Base-by-base conservation (phyloP, 441 rosid genomes). In the Cnidoscolus chayamansa region DNA sequence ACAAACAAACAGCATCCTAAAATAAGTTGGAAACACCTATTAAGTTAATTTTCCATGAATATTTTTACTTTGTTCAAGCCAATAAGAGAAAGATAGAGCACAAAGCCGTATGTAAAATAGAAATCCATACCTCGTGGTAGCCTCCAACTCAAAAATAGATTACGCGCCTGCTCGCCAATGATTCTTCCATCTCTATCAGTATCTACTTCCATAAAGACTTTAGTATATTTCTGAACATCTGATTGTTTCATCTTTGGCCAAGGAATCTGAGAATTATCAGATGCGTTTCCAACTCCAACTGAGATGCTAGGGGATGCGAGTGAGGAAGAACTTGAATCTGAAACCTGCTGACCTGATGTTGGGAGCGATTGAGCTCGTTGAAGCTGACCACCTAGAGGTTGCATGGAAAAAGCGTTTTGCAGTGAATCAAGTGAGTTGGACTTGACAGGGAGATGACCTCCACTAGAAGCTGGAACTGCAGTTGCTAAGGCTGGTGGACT, bases 211-310 rank as follows among this genome's bases (percentile, higher is more conserved):
- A 84, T 81, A 80, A 94, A 94, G 32, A 94, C 98, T 82, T 90
- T 94, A 11, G 86, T 68, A 78, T 94, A 94, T 76, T 94, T 94
- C 81, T 94, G 93, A 79, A 91, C 84, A 81, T 91, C 97, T 32
- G 93, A 79, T 72, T 86, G 87, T 74, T 90, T 94, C 93, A 94
- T 91, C 82, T 88, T 94, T 68, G 95, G 95, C 98, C 98, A 91
- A 1, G 80, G 82, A 78, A 78, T 75, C 79, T 85, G 89, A 65
- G 84, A 79, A 74, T 75, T 84, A 75, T 82, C 87, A 55, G 93
- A 77, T 64, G 90, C 80, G 82, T 77, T 88, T 72, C 82, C 87
- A 72, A 74, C 76, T 63, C 87, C 97, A 74, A 63, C 87, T 48
- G 90, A 82, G 81, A 50, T 67, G 66, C 82, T 89, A 76, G 91